phyloP scores from a whole-genome alignment of 305 asterid genomes.

The Fraxinus nigra region DNA sequence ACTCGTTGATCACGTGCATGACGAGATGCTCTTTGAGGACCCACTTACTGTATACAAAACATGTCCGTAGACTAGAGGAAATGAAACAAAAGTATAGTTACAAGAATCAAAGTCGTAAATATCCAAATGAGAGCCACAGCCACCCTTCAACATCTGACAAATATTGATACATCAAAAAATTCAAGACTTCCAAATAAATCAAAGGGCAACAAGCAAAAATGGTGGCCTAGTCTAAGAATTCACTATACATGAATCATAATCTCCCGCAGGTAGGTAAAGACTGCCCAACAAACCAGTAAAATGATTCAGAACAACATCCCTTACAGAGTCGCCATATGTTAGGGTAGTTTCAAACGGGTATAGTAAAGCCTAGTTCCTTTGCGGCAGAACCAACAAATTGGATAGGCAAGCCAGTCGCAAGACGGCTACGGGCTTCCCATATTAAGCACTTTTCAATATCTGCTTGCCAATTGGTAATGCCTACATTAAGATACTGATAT shows the following conservation, averaged over 20 bases:
- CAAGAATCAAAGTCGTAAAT: background rate
- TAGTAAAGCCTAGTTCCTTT: slow-evolving; percentile 71
- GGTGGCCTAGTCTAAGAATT: background rate
- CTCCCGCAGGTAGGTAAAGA: background rate
- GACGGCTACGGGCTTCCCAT: slow-evolving; percentile 90
- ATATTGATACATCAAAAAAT: background rate
- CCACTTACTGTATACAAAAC: background rate
- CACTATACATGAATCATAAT: slow-evolving; percentile 6
- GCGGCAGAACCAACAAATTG: slow-evolving; percentile 75
- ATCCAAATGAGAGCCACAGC: background rate
- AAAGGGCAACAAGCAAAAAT: background rate
- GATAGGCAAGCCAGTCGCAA: slow-evolving; percentile 66
- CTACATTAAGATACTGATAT: slow-evolving; percentile 50
- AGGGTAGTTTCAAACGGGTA: slow-evolving; percentile 42
- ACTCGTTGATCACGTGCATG: background rate
- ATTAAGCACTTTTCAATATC: slow-evolving; percentile 77
- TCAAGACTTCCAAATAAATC: background rate
- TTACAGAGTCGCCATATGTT: background rate
- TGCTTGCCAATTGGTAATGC: slow-evolving; percentile 58
- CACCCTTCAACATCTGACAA: background rate
- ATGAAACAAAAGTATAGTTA: background rate
- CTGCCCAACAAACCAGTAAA: background rate
- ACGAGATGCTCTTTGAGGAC: background rate
- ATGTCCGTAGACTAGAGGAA: background rate
- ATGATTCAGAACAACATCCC: background rate